phyloP scores from a whole-genome alignment of 257 asterid species.

The Osmanthus fragrans region DNA sequence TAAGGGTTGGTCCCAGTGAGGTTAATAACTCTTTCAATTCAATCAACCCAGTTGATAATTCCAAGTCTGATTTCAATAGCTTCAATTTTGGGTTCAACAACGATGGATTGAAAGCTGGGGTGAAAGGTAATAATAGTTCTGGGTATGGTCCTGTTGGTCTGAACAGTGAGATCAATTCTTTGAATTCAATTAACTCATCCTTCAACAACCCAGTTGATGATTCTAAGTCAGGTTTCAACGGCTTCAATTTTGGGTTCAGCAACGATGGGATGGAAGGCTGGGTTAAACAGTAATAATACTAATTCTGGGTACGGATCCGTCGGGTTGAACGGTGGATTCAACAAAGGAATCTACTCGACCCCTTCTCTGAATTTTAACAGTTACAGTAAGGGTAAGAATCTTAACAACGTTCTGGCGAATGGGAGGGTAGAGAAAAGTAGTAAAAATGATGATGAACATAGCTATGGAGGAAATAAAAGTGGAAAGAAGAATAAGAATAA shows the following conservation, averaged over 20 bases:
- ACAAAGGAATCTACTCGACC: conserved; percentile 64
- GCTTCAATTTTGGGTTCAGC: conserved; percentile 28
- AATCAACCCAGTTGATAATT: conserved; percentile 25
- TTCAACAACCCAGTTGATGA: neutral
- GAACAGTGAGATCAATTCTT: neutral
- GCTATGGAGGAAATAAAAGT: conserved; percentile 34
- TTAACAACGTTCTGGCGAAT: conserved; percentile 39
- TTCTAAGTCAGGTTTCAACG: conserved; percentile 13
- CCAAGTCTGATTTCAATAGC: conserved; percentile 42
- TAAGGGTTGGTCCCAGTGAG: conserved; percentile 56
- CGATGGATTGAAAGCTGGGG: conserved; percentile 7
- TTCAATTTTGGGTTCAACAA: conserved; percentile 27
- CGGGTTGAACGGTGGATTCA: conserved; percentile 86
- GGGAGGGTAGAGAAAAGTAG: conserved; percentile 52
- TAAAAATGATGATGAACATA: conserved; percentile 50
- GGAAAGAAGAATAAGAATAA: conserved; percentile 70
- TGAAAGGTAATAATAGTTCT: conserved; percentile 9
- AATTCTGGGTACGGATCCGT: conserved; percentile 50
- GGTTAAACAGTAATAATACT: conserved; percentile 26
- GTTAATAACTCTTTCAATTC: conserved; percentile 13
- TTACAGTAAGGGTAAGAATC: conserved; percentile 47
- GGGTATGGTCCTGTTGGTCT: conserved; percentile 17
- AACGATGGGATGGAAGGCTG: conserved; percentile 59
- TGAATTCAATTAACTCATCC: neutral
- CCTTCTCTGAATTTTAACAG: conserved; percentile 48